phyloP scores from a whole-genome alignment of 2,329 filamentous ascomycete species.

The Calonectria multiphialidica region DNA sequence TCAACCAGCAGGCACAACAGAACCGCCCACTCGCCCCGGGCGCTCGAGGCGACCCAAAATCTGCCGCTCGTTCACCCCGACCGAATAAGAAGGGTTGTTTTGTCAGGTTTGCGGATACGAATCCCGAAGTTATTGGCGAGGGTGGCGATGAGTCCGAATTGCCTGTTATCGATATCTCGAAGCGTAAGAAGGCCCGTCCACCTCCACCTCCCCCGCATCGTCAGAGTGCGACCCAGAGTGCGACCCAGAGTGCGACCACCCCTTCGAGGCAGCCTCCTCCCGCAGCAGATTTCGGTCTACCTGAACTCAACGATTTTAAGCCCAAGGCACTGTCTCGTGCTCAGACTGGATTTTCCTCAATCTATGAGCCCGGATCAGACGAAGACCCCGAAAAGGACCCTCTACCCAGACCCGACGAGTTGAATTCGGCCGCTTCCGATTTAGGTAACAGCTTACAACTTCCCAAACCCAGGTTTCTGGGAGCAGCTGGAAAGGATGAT shows the following conservation, averaged over 20 bases:
- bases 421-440: constrained; percentile 32
- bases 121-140: constrained; percentile 87
- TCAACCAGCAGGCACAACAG: constrained; percentile 57
- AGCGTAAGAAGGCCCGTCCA: constrained; percentile 60
- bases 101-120: constrained; percentile 79
- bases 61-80: constrained; percentile 58
- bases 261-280: constrained; percentile 32
- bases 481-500: constrained; percentile 59
- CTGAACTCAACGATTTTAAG: constrained; percentile 58
- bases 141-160: constrained; percentile 88
- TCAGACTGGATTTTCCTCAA: constrained; percentile 44
- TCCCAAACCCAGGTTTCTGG: constrained; percentile 56
- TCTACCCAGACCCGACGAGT: constrained; percentile 30
- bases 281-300: constrained; percentile 15
- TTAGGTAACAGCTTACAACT: constrained; percentile 40
- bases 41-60: constrained; percentile 54
- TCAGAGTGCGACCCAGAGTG: constrained; percentile 27
- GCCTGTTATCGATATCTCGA: constrained; percentile 78
- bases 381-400: constrained; percentile 30
- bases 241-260: constrained; percentile 27
- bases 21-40: constrained; percentile 55
- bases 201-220: constrained; percentile 46
- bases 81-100: constrained; percentile 74
- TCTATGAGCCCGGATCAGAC: constrained; percentile 38
- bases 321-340: constrained; percentile 60